Base-by-base conservation (phyloP, 140 eudicot genomes). In the Oenanthe javanica region DNA sequence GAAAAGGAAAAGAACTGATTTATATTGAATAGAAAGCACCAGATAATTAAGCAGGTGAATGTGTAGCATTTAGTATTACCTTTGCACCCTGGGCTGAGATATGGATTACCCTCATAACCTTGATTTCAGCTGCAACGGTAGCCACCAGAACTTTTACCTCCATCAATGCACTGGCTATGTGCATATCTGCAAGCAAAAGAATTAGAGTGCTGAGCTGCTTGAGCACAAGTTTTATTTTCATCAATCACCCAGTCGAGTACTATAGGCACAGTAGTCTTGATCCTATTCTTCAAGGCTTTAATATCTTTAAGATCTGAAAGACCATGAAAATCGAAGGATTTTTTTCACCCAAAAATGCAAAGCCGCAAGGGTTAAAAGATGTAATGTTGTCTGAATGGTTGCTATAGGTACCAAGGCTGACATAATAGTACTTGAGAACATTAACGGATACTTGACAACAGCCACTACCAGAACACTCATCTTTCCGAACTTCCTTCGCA, bases 221-320 rank as follows among this genome's bases (percentile, higher is more conserved):
- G 64, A 6, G 40, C 69, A 42, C 89, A 84, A 61, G 70, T 87
- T 14, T 11, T 1, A 15, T 81, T 40, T 47, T 82, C 86, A 38
- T 82, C 86, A 25, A 85, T 79, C 45, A 71, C 85, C 91, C 89
- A 87, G 16, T 85, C 89, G 2, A 87, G 85, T 14, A 85, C 84
- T 1, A 85, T 7, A 4, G 87, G 91, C 42, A 87, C 87, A 21
- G 12, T 67, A 1, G 15, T 52, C 67, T 21, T 52, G 36, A 78
- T 79, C 69, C 31, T 74, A 2, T 67, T 8, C 0, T 0, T 4
- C 3, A 87, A 78, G 6, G 38, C 27, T 15, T 63, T 49, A 25
- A 75, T 70, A 1, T 31, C 23, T 25, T 27, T 36, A n/a, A 81
- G 75, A 81, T 85, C 86, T 0, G 16, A 14, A 6, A 63, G 54